Evolutionary conservation across 495 filamentous ascomycete genomes (phyloP), one percentile per base, ranked within the genome.

Genomic region (Aspergillus sparsus): DNA sequence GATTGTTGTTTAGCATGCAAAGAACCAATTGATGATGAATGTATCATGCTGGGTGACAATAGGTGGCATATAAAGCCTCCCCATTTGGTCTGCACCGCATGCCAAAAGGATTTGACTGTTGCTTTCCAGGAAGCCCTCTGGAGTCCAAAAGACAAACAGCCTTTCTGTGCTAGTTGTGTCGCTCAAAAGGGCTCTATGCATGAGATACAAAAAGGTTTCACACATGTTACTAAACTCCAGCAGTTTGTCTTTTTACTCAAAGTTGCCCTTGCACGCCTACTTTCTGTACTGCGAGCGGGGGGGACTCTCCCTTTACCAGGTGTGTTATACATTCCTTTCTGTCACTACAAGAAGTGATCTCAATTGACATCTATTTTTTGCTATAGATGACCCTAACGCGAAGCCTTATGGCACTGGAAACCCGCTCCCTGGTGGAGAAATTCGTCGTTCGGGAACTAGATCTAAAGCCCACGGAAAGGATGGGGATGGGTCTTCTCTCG

Each of bases 171-270:
- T 42, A 80, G 74, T 41, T 96, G 92, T 68, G 86, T 86, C 51
- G 55, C 74, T 51, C 73, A 79, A 15, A 70, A 71, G 41, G 70
- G 75, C 15, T 72, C 78, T 47, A 66, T 70, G 12, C 66, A 79
- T 3, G 82, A 84, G 53, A 79, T 80, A 1, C 71, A 80, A 53
- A 73, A 74, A 7, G 80, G 80, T 2, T 89, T 91, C 66, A 73
- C 78, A 52, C 83, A 81, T 36, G 84, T 96, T 27, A 86, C 91
- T 11, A 89, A 93, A 68, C 79, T 99, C 53, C 87, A 91, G 69
- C 94, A 98, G 73, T 99, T 96, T 66, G 86, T 98, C 11, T 97
- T 95, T 72, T 78, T 99, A 44, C 77, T 99, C 35, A 85, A 88
- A 68, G 93, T 98, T 32, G 94, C 95, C 41, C 85, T 98, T 50